Base-by-base conservation (phyloP, 2,329 filamentous ascomycete species). In the Arthroderma uncinatum region DNA sequence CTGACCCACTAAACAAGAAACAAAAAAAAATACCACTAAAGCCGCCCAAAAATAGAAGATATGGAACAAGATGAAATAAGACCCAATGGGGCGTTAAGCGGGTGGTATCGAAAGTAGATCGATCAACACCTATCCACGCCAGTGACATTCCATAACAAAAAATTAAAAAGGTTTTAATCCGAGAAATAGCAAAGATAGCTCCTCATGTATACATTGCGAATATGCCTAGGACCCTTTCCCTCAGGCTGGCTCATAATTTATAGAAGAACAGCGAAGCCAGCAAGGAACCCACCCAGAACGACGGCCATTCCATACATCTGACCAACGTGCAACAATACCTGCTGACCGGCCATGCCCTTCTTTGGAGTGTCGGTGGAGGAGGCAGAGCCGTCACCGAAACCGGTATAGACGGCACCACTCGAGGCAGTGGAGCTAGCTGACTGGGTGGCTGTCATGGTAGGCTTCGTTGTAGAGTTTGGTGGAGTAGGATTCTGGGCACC, bases 401-500 rank as follows among this genome's bases (percentile, higher is more conserved):
- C 77, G 30, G 68, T 74, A 58, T 75, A 78, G 3, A 77, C 67
- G 30, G 67, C 67, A 44, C 65, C 70, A 61, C 58, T 66, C 57
- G 60, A 69, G 64, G 60, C 67, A 60, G 60, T 69, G 59, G 65
- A 66, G 4, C 68, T 71, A 28, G 70, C 66, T 50, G 68, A 58
- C 28, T 68, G 63, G 8, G 68, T 70, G 23, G 66, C 61, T 23
- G 69, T 68, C 12, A 65, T 68, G 37, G 71, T 67, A 12, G 67
- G 56, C 19, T 66, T 68, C 14, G 77, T 71, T 21, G 76, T 76
- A n/a, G 73, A 71, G 66, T 84, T 84, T 58, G 77, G 73, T 34
- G 71, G 73, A 55, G 68, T 77, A 3, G 82, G 82, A 59, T 77
- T 70, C 65, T 81, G 76, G n/a, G 82, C 82, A 63, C 82, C 82